A percentile compares a stretch with the other conserved stretches of the same genome.
phyloP scores from a whole-genome alignment of 2,329 filamentous ascomycete genomes.

The Cordyceps farinosa region DNA sequence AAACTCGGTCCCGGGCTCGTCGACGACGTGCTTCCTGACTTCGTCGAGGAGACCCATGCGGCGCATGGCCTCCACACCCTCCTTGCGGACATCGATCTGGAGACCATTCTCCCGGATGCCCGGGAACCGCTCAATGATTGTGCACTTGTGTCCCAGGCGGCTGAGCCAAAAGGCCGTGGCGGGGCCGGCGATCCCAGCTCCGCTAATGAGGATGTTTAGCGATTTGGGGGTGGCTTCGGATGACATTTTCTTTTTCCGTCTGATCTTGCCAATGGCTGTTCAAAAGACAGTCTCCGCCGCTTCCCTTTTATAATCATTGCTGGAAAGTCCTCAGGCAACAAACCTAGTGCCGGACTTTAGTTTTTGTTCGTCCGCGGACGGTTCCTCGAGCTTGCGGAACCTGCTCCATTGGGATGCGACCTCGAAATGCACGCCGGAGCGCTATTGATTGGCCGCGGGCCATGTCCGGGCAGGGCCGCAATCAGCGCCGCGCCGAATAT shows the following conservation, averaged over 20 bases:
- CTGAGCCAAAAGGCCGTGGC: constrained; percentile 41
- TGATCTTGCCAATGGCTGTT: neutral
- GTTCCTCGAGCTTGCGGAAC: neutral
- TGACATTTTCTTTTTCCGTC: neutral
- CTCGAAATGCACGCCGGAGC: neutral
- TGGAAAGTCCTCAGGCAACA: neutral
- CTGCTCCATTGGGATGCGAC: neutral
- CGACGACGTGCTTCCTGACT: constrained; percentile 36
- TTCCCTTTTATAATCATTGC: neutral
- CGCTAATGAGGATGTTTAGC: constrained; percentile 46
- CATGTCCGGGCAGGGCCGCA: too few species aligned
- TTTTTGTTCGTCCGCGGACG: neutral
- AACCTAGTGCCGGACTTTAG: neutral
- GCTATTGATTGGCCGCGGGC: neutral
- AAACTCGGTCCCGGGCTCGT: constrained; percentile 47
- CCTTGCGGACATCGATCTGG: constrained; percentile 44
- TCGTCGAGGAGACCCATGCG: constrained; percentile 38
- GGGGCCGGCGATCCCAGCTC: constrained; percentile 44
- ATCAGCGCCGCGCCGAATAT: neutral
- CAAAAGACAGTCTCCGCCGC: neutral
- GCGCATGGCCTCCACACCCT: constrained; percentile 37
- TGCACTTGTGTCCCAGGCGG: constrained; percentile 36
- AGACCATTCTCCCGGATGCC: constrained; percentile 38
- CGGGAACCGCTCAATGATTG: constrained; percentile 40
- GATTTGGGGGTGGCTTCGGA: neutral